Evolutionary conservation across 169 alveolate species (phyloP).

Genomic region (Cryptosporidium meleagridis): DNA sequence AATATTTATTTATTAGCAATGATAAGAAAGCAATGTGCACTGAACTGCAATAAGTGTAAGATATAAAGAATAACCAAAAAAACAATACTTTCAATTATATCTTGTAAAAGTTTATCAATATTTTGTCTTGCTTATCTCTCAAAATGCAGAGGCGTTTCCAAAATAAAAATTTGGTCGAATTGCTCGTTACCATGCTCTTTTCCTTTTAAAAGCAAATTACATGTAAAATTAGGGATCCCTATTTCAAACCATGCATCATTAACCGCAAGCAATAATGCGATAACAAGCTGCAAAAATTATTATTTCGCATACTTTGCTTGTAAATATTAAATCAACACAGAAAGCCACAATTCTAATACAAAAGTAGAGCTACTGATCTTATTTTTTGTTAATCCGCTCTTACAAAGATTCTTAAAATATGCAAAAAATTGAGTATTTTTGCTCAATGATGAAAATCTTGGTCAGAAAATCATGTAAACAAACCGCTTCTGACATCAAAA

Average conservation of each 20-base stretch:
- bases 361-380: not conserved
- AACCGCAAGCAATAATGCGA: conserved; percentile 1
- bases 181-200: not conserved
- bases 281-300: not conserved
- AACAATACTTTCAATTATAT: not conserved
- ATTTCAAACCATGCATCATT: not conserved
- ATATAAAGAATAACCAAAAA: not conserved
- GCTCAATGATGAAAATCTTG: not conserved
- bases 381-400: not conserved
- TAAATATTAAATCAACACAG: not conserved
- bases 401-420: not conserved
- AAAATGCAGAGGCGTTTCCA: not conserved
- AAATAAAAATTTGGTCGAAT: not conserved
- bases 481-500: not conserved
- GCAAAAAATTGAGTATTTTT: not conserved
- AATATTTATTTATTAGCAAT: not conserved
- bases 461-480: conserved; percentile 4
- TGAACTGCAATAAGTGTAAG: not conserved
- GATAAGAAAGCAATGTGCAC: not conserved
- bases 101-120: not conserved
- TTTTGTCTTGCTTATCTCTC: not conserved
- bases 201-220: not conserved
- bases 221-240: conserved; percentile 13
- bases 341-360: not conserved
- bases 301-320: not conserved